Conservation (phyloP, 2,329 filamentous ascomycete species). For the Colletotrichum shisoi region DNA sequence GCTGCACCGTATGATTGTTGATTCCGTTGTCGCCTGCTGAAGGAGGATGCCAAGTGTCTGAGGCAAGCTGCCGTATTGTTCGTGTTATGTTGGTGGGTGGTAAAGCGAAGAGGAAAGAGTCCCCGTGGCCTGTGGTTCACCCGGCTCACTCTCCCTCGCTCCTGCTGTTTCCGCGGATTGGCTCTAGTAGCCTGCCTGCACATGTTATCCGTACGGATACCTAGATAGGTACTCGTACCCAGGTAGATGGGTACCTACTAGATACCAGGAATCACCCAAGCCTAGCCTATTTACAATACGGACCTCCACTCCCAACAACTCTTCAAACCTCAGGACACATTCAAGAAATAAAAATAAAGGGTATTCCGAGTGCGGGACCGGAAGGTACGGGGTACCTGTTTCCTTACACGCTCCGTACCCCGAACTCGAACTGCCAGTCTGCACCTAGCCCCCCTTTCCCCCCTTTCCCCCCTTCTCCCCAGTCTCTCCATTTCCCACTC, state of each 20-base stretch:
- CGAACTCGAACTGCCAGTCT: slow-evolving; percentile 6
- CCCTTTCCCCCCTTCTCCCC: slow-evolving; percentile 3
- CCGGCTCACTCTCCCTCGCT: not conserved
- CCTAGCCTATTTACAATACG: not conserved
- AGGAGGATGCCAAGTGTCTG: slow-evolving; percentile 11
- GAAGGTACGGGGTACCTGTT: slow-evolving; percentile 12
- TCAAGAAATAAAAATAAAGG: not conserved
- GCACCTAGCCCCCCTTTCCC: not conserved
- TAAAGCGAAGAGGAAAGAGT: not conserved
- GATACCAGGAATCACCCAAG: not conserved
- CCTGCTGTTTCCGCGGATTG: not conserved
- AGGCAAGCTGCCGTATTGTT: not conserved
- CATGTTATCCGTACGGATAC: too few species aligned
- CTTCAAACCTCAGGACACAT: too few species aligned
- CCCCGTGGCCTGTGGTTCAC: not conserved
- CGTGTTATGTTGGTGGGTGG: not conserved
- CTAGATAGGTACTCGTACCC: too few species aligned
- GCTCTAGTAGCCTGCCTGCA: too few species aligned
- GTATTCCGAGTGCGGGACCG: not conserved
- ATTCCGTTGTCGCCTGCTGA: not conserved
- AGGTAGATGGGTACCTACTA: too few species aligned
- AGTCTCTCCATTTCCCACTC: slow-evolving; percentile 1
- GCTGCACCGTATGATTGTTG: slow-evolving; percentile 1
- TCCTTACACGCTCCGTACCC: slow-evolving; percentile 8
- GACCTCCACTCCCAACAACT: not conserved